Evolutionary conservation across 345 rosid genomes (phyloP).

Genomic region (Eucalyptus victrix): DNA sequence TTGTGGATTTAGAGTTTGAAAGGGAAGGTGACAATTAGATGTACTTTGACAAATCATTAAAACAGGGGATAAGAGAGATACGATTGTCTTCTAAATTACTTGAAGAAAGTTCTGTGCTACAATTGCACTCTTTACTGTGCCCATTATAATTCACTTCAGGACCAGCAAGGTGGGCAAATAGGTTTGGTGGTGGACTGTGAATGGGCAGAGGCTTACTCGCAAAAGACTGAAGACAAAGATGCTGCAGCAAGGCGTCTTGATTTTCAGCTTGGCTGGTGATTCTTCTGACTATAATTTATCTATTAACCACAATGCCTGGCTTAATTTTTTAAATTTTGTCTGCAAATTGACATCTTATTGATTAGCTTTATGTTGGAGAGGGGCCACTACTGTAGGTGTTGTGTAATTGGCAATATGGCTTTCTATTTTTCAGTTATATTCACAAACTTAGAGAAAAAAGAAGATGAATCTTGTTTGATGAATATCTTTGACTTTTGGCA

Average conservation of each 20-base stretch:
- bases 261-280: constrained; percentile 86
- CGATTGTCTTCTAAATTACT: neutral
- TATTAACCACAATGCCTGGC: neutral
- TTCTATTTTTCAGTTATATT: neutral
- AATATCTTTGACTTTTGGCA: neutral
- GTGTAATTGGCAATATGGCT: neutral
- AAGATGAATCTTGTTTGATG: neutral
- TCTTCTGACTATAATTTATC: neutral
- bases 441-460: neutral
- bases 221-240: constrained; percentile 34
- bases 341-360: neutral
- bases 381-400: neutral
- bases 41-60: neutral
- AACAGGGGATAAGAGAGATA: neutral
- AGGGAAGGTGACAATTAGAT: neutral
- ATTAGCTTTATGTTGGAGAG: neutral
- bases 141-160: constrained; percentile 16
- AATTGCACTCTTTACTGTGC: neutral
- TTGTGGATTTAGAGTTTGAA: neutral
- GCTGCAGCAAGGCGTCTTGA: constrained; percentile 76
- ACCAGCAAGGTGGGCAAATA: constrained; percentile 66
- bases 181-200: constrained; percentile 60
- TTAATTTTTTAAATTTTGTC: neutral
- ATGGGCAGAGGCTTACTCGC: constrained; percentile 72
- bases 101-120: neutral